A percentile compares a stretch with the other conserved stretches of the same genome.
These are phyloP conservation scores for Santalum album DNA, from an alignment of 164 flowering plant genomes.

Conservation along the genomic window DNA sequence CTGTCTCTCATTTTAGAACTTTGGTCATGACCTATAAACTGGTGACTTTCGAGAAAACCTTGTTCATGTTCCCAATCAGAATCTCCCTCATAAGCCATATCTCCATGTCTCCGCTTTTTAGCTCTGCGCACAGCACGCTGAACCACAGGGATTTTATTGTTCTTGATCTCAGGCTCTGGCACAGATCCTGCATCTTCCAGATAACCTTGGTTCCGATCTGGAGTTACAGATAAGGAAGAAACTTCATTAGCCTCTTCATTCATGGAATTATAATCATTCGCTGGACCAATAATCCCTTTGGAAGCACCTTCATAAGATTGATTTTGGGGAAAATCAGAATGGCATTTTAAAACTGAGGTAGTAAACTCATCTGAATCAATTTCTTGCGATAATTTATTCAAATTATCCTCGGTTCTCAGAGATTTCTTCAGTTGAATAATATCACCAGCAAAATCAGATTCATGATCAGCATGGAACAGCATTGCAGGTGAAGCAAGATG, in stretches of 20 bases:
- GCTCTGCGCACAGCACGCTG: constrained; percentile 48
- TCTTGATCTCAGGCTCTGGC: constrained; percentile 30
- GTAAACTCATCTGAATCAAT: constrained; percentile 1
- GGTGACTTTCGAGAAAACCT: constrained; percentile 29
- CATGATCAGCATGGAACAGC: constrained; percentile 8
- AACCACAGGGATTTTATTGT: constrained; percentile 23
- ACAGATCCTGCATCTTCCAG: constrained; percentile 31
- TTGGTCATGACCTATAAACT: constrained; percentile 20
- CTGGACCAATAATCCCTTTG: constrained; percentile 14
- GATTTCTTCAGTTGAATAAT: constrained; percentile 10
- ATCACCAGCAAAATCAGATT: constrained; percentile 7
- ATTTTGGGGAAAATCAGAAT: constrained; percentile 6
- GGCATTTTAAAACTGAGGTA: not conserved
- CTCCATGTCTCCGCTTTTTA: constrained; percentile 66
- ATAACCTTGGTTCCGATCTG: constrained; percentile 26
- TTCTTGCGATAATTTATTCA: not conserved
- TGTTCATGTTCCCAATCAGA: constrained; percentile 74
- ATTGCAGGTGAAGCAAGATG: constrained; percentile 7
- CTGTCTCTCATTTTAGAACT: constrained; percentile 31
- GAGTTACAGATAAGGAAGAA: constrained; percentile 22
- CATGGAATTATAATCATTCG: constrained; percentile 15
- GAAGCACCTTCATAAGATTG: constrained; percentile 15
- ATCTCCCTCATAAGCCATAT: constrained; percentile 99
- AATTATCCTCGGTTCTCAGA: not conserved
- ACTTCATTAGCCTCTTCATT: constrained; percentile 28